These are phyloP conservation scores for Colletotrichum graminicola DNA, from an alignment of 2,329 filamentous ascomycete species.

Conservation along the genomic window DNA sequence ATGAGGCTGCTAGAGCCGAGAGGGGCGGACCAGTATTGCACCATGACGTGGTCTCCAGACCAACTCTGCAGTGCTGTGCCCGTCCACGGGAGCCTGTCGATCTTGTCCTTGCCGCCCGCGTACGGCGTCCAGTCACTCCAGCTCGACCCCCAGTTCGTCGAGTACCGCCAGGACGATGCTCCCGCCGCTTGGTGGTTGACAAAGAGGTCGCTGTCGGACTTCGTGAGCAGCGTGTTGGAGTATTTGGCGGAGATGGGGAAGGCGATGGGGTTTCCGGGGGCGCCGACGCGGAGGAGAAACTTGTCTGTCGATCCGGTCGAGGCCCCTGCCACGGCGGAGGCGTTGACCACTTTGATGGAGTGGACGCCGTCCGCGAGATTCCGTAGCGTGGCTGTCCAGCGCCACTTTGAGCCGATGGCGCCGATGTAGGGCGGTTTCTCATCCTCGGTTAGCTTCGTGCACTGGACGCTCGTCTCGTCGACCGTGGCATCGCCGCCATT, in stretches of 20 bases:
- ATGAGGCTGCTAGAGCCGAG: constrained; percentile 64
- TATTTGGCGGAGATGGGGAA: constrained; percentile 43
- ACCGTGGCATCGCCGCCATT: background rate
- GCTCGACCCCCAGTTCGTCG: constrained; percentile 70
- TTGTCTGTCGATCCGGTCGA: constrained; percentile 41
- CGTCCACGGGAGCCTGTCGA: constrained; percentile 64
- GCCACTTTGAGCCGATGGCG: constrained; percentile 65
- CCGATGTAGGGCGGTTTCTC: constrained; percentile 39
- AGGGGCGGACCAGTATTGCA: constrained; percentile 73
- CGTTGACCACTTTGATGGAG: constrained; percentile 67
- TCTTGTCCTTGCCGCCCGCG: constrained; percentile 58
- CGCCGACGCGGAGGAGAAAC: background rate
- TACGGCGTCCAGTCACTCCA: constrained; percentile 72
- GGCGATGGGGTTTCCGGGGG: background rate
- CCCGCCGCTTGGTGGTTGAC: constrained; percentile 71
- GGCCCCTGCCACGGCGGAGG: constrained; percentile 56
- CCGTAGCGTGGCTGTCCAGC: constrained; percentile 63
- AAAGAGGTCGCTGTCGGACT: constrained; percentile 54
- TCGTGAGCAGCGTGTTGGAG: constrained; percentile 63
- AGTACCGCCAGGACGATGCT: constrained; percentile 68
- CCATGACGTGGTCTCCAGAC: constrained; percentile 71
- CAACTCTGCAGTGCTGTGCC: constrained; percentile 69
- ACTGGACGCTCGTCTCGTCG: constrained; percentile 45
- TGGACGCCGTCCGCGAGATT: constrained; percentile 74
- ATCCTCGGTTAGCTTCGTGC: background rate